phyloP scores from a whole-genome alignment of 2,329 filamentous ascomycete species.

The Cordyceps fumosorosea region DNA sequence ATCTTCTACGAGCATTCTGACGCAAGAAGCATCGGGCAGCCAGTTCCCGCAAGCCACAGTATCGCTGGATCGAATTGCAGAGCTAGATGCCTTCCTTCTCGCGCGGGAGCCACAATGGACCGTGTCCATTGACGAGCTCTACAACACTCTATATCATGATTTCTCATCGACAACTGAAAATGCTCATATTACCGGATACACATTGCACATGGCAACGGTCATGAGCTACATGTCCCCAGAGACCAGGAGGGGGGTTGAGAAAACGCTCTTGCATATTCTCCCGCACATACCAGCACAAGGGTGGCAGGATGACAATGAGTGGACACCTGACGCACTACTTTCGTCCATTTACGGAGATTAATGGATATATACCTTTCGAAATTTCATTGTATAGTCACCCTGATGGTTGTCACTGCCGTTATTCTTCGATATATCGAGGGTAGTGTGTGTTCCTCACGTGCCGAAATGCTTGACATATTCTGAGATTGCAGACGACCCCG shows the following conservation, averaged over 20 bases:
- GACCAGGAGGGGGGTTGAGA: constrained; percentile 2
- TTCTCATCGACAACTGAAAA: background rate
- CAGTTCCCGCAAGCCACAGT: background rate
- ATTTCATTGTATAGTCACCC: background rate
- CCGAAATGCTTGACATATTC: too few species aligned
- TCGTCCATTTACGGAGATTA: constrained; percentile 6
- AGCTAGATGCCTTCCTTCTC: background rate
- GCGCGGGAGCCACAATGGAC: background rate
- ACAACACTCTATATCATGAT: background rate
- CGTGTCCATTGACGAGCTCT: background rate
- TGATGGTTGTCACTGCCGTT: background rate
- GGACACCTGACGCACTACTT: background rate
- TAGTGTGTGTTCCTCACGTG: too few species aligned
- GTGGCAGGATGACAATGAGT: background rate
- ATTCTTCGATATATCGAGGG: background rate
- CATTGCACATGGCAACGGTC: background rate
- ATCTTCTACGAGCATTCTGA: background rate
- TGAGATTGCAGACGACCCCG: too few species aligned
- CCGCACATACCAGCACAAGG: background rate
- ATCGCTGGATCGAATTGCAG: background rate
- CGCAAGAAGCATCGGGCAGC: background rate
- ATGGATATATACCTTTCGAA: background rate
- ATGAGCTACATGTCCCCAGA: background rate
- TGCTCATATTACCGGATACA: background rate
- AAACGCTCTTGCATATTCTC: background rate